Percentiles rank a stretch among this genome's conserved stretches.
Evolutionary conservation across 805 yeast genomes (phyloP).

Genomic region (Candida montana): DNA sequence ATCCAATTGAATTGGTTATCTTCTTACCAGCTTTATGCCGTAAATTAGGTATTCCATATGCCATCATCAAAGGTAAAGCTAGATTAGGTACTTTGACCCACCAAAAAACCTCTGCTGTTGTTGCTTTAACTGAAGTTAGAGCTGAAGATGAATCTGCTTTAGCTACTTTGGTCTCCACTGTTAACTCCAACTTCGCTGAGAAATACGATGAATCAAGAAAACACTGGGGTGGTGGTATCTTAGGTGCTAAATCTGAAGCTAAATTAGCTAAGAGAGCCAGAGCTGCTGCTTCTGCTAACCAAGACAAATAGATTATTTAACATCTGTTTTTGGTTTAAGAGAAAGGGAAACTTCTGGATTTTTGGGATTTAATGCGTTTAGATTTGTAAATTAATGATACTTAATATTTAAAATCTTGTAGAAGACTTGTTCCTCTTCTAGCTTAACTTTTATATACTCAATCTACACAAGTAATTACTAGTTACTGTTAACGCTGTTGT

Average conservation of each 20-base stretch:
- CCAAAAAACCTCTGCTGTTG: slow-evolving; percentile 96
- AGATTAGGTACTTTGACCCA: slow-evolving; percentile 96
- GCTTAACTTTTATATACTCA: too few species aligned
- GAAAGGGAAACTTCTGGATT: neutral
- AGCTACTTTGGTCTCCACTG: slow-evolving; percentile 87
- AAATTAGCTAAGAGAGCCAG: slow-evolving; percentile 43
- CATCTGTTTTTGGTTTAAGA: neutral
- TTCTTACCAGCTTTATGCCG: slow-evolving; percentile 98
- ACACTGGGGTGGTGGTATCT: slow-evolving; percentile 99
- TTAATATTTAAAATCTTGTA: too few species aligned
- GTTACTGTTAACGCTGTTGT: too few species aligned
- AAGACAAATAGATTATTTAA: neutral
- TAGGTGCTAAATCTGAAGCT: slow-evolving; percentile 91
- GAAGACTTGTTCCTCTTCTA: too few species aligned
- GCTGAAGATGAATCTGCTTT: slow-evolving; percentile 94
- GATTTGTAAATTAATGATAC: neutral
- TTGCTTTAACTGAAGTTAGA: slow-evolving; percentile 93
- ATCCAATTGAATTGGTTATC: slow-evolving; percentile 96
- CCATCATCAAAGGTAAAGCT: slow-evolving; percentile 97
- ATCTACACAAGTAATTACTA: too few species aligned
- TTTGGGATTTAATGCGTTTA: neutral
- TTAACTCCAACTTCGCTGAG: slow-evolving; percentile 88
- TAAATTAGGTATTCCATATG: slow-evolving; percentile 99
- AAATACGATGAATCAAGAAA: slow-evolving; percentile 94
- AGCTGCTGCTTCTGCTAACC: slow-evolving; percentile 13